These are phyloP conservation scores for Stachybotrys chlorohalonatus DNA, from an alignment of 2,329 filamentous ascomycete genomes.

Conservation along the genomic window DNA sequence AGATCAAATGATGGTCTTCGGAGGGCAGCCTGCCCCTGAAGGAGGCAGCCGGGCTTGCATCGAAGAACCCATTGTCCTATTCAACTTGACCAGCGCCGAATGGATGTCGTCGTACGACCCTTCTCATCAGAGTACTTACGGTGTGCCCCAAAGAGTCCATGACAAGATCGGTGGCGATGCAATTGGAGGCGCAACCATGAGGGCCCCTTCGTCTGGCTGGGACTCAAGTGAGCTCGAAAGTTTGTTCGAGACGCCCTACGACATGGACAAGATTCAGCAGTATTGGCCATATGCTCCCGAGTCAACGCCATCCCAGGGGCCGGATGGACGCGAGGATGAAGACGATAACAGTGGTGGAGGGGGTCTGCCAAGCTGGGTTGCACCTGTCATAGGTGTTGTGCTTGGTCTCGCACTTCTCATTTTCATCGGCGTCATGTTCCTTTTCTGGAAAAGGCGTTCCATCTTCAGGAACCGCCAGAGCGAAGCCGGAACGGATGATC, in stretches of 20 bases:
- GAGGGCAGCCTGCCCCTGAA: conserved; percentile 45
- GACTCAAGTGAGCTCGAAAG: conserved; percentile 33
- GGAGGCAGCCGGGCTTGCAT: conserved; percentile 32
- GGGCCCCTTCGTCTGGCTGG: conserved; percentile 52
- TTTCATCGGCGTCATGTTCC: conserved; percentile 37
- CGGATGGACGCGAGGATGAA: conserved; percentile 13
- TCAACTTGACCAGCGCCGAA: conserved; percentile 59
- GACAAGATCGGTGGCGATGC: conserved; percentile 58
- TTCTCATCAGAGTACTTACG: conserved; percentile 52
- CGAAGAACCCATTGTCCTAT: conserved; percentile 46
- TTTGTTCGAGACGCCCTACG: conserved; percentile 48
- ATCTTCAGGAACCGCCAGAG: conserved; percentile 26
- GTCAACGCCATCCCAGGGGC: conserved; percentile 10
- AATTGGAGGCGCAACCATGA: conserved; percentile 61
- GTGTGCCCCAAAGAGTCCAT: conserved; percentile 56
- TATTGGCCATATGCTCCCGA: conserved; percentile 51
- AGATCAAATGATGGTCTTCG: conserved; percentile 71
- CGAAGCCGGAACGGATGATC: conserved; percentile 34
- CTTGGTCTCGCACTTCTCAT: conserved; percentile 49
- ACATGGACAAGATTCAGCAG: conserved; percentile 43
- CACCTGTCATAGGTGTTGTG: conserved; percentile 53
- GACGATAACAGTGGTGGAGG: conserved; percentile 9
- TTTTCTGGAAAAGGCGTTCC: conserved; percentile 43
- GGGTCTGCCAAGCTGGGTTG: conserved; percentile 45
- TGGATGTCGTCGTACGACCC: conserved; percentile 69